These are phyloP conservation scores for Entoloma clypeatum DNA, from an alignment of 1,284 basidiomycete species.

Conservation along the genomic window DNA sequence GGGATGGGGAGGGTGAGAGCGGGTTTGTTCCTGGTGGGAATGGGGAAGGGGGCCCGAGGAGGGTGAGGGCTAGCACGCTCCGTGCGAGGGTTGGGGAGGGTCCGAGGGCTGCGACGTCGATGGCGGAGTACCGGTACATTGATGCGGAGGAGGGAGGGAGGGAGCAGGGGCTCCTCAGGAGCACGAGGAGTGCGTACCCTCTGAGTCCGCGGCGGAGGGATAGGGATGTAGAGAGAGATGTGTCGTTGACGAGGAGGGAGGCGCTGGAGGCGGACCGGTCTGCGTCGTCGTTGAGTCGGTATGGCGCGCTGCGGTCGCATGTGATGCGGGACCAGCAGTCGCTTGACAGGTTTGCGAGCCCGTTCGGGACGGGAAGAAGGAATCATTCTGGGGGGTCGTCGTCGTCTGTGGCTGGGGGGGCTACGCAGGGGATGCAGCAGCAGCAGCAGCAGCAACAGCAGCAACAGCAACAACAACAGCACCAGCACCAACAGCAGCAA, in stretches of 20 bases:
- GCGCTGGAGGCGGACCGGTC: constrained; percentile 12
- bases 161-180: constrained; percentile 4
- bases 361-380: constrained; percentile 28
- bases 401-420: constrained; percentile 14
- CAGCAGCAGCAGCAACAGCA: constrained; percentile 2
- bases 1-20: constrained; percentile 10
- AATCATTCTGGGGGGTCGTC: constrained; percentile 17
- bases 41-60: constrained; percentile 3
- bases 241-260: constrained; percentile 17
- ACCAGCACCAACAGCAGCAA: background rate
- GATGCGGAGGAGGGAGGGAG: constrained; percentile 20
- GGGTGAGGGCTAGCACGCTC: constrained; percentile 15
- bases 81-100: constrained; percentile 12
- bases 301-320: constrained; percentile 3
- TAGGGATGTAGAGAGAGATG: constrained; percentile 15
- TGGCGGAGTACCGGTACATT: constrained; percentile 23
- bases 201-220: background rate
- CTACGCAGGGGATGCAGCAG: background rate
- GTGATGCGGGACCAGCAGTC: constrained; percentile 2
- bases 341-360: constrained; percentile 22
- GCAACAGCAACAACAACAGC: constrained; percentile 20
- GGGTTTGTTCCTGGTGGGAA: too few species aligned
- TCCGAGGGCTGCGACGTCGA: constrained; percentile 22
- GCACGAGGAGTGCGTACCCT: constrained; percentile 11
- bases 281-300: constrained; percentile 23